These are phyloP conservation scores for Ciborinia camelliae DNA, from an alignment of 2,329 filamentous ascomycete genomes.

Conservation along the genomic window DNA sequence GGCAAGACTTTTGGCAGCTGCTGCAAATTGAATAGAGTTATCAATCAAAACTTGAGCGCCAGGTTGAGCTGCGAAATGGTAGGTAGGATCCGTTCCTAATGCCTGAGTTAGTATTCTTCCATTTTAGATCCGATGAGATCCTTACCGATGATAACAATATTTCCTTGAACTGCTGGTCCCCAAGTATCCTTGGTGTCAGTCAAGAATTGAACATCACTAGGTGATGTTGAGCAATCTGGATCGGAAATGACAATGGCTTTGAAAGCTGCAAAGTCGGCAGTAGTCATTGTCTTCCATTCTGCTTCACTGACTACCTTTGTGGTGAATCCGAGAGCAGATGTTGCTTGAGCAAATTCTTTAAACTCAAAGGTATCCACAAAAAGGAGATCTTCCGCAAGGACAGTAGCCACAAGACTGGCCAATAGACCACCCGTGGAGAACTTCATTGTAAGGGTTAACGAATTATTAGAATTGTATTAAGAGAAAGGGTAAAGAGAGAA, in stretches of 20 bases:
- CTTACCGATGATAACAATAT: conserved; percentile 43
- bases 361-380: conserved; percentile 36
- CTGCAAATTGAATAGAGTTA: conserved; percentile 40
- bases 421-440: conserved; percentile 22
- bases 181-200: conserved; percentile 41
- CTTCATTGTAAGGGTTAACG: conserved; percentile 20
- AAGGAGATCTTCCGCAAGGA: conserved; percentile 36
- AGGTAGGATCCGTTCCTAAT: conserved; percentile 37
- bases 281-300: conserved; percentile 42
- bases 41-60: conserved; percentile 41
- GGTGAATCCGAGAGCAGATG: conserved; percentile 29
- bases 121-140: not conserved
- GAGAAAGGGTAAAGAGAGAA: not conserved
- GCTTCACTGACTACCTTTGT: conserved; percentile 39
- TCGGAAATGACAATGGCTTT: conserved; percentile 46
- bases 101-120: not conserved
- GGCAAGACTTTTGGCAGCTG: conserved; percentile 30
- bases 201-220: conserved; percentile 39
- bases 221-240: conserved; percentile 37
- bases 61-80: conserved; percentile 21
- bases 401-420: conserved; percentile 26
- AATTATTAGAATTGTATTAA: not conserved
- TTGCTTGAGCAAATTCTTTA: conserved; percentile 30
- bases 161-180: conserved; percentile 43
- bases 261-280: conserved; percentile 44